Evolutionary conservation across 257 asterid species (phyloP), one percentile per base, ranked within the genome.

Genomic region (Penstemon barbatus): DNA sequence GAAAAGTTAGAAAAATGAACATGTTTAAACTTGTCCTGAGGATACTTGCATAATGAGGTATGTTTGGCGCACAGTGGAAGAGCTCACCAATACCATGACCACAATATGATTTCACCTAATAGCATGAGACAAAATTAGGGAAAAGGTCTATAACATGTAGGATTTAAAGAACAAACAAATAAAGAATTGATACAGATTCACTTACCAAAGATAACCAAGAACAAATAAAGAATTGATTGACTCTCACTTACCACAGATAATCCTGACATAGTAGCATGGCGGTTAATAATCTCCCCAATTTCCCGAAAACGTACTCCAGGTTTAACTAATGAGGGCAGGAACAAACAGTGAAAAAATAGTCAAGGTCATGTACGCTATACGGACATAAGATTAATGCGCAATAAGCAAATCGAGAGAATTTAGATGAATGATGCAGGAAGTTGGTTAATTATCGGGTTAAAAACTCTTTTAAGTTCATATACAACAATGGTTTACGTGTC

Each of bases 41-140:
- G 97, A 90, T 94, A 94, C 99, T 83, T 33, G 99, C 86, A 82
- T 94, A 94, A 84, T 91, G 99, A 6, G 96, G 99, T 80, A 94
- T 91, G 67, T 91, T 87, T 62, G 97, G 99, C n/a, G 96, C 97
- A 66, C 96, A 94, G 71, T 94, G 97, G 80, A 90, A 91, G 74
- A 94, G 96, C 80, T 89, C 96, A 5, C 99, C 99, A 73, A 93
- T 88, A 59, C 99, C 99, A 83, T 93, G 99, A 72, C 99, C 99
- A 68, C 97, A 90, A 74, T 80, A 80, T 13, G 99, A 87, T 76
- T 75, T 94, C 74, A 78, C 99, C 99, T 94, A 65, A 54, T 46
- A 61, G 73, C 75, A 61, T 45, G 50, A 68, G 42, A 68, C 10
- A 19, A 69, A 60, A 42, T 13, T 13, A 68, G 43, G 71, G 9